Evolutionary conservation across 2,329 filamentous ascomycete genomes (phyloP).

Genomic region (Fusarium continuum): DNA sequence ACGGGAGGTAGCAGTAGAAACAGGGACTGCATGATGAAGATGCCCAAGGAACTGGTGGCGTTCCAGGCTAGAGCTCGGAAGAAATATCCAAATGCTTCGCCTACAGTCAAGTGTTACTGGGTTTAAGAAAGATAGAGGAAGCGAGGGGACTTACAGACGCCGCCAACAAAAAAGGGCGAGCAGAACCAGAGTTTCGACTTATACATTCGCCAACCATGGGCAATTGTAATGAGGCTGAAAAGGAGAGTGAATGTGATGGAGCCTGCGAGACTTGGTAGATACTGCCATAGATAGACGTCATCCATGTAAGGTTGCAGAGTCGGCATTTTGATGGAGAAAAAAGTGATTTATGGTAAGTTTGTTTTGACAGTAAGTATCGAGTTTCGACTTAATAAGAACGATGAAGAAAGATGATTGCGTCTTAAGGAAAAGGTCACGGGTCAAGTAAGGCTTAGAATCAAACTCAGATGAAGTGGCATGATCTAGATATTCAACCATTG

Average conservation of each 20-base stretch:
- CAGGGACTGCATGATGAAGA: constrained; percentile 27
- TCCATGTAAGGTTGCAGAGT: constrained; percentile 10
- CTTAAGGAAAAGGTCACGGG: too few relatives aligned
- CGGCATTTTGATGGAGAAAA: background rate
- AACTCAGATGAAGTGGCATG: background rate
- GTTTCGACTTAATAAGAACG: too few relatives aligned
- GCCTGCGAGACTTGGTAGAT: constrained; percentile 54
- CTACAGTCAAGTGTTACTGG: background rate
- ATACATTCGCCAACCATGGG: constrained; percentile 54
- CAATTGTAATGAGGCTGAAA: constrained; percentile 52
- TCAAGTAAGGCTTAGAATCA: background rate
- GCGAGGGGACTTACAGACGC: constrained; percentile 50
- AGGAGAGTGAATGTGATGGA: constrained; percentile 57
- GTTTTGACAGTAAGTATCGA: too few relatives aligned
- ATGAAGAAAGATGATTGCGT: too few relatives aligned
- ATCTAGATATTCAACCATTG: background rate
- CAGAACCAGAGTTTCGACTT: constrained; percentile 60
- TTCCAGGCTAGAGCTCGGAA: constrained; percentile 19
- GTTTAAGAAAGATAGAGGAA: accelerated
- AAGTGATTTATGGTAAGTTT: too few relatives aligned
- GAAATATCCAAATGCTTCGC: constrained; percentile 23
- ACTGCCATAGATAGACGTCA: constrained; percentile 39
- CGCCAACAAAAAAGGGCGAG: constrained; percentile 56
- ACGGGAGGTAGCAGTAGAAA: constrained; percentile 23
- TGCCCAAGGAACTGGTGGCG: constrained; percentile 3